phyloP scores from a whole-genome alignment of 2,329 filamentous ascomycete genomes.

The Beauveria caledonica region DNA sequence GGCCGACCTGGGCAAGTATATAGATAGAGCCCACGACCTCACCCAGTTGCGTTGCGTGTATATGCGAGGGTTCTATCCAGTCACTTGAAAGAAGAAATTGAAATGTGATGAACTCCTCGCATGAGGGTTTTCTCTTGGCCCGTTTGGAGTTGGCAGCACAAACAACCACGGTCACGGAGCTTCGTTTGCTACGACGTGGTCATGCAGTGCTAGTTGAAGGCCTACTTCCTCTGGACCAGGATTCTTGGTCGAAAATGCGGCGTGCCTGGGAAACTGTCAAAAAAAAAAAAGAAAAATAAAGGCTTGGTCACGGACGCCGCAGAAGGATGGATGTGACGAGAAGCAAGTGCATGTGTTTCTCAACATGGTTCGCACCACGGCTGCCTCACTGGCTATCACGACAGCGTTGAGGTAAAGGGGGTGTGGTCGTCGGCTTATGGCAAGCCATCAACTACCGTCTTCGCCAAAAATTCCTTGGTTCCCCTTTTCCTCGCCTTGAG shows the following conservation, averaged over 20 bases:
- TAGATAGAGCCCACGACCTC: background rate
- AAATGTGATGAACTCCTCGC: background rate
- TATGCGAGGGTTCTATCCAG: background rate
- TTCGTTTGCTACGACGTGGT: no score
- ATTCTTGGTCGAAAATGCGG: no score
- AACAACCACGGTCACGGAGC: no score
- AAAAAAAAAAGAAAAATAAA: no score
- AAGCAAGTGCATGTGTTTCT: background rate
- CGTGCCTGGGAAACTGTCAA: background rate
- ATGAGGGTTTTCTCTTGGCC: background rate
- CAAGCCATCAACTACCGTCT: background rate
- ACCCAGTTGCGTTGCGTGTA: background rate
- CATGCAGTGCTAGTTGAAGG: background rate
- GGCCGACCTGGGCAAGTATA: background rate
- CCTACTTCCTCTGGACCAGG: background rate
- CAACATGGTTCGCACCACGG: background rate
- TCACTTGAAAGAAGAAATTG: background rate
- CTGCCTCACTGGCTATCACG: background rate
- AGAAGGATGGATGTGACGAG: background rate
- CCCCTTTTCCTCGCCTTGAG: background rate
- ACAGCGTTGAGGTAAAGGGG: background rate
- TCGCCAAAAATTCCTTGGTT: background rate
- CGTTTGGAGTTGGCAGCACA: no score
- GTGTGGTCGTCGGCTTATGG: background rate
- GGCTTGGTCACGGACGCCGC: background rate